Evolutionary conservation across 2,329 filamentous ascomycete species (phyloP).

Genomic region (Trichoderma atrobrunneum): DNA sequence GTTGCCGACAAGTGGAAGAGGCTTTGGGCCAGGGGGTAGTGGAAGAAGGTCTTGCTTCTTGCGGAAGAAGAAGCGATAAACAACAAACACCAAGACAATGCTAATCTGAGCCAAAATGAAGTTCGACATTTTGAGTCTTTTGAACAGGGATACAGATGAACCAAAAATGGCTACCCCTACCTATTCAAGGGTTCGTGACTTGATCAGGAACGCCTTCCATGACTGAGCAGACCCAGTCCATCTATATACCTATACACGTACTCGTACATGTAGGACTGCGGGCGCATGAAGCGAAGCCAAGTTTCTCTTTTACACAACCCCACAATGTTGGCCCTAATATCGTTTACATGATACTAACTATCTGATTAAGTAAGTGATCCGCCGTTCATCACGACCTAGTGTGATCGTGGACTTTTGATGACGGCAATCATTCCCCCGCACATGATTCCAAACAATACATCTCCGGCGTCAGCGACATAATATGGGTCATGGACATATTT

Average conservation of each 20-base stretch:
- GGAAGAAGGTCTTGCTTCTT: slow-evolving; percentile 15
- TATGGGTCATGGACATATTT: not conserved
- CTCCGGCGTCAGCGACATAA: not conserved
- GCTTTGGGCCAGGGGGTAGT: slow-evolving; percentile 30
- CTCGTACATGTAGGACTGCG: not conserved
- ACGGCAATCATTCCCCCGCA: not conserved
- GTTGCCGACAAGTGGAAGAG: slow-evolving; percentile 46
- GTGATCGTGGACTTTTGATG: not conserved
- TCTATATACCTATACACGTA: not conserved
- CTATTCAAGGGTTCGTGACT: not conserved
- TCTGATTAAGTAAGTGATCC: not conserved
- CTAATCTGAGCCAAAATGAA: not conserved
- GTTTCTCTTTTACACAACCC: not conserved
- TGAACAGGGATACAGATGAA: not conserved
- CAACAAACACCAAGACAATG: not conserved
- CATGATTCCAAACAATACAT: not conserved
- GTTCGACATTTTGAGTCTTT: not conserved
- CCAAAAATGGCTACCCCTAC: not conserved
- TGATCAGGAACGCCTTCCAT: not conserved
- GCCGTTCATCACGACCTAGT: not conserved
- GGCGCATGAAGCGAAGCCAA: not conserved
- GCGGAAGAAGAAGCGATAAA: slow-evolving; percentile 4
- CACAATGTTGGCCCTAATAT: not conserved
- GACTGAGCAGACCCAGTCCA: not conserved
- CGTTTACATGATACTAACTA: not conserved